Evolutionary conservation across 2,329 filamentous ascomycete genomes (phyloP), one percentile per base, ranked within the genome.

Genomic region (Beauveria australis): DNA sequence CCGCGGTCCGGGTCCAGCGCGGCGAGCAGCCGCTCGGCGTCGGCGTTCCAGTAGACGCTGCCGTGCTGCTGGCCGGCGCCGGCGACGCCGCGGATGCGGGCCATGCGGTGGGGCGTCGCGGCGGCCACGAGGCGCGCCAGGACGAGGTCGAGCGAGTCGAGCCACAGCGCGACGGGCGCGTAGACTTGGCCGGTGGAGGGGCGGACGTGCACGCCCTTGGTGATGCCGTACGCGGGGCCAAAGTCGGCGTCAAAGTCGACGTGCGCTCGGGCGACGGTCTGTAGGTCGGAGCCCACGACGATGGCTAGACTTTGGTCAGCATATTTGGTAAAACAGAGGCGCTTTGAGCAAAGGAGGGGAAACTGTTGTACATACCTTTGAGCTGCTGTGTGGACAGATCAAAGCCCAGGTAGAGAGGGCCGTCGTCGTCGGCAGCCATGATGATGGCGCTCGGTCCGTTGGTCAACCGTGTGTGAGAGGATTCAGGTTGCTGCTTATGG

Each of bases 61-160:
- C 94, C 94, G 74, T 97, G 94, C 79, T 99, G 94, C 82, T 97
- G 95, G 59, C 94, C 92, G 18, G 93, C 92, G 64, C 92, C 94
- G 69, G 90, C 93, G 67, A 99, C 82, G 33, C 91, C 93, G 69
- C 83, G 85, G 64, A 99, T 86, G 56, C 84, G 83, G 57, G 80
- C 75, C 68, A 97, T 88, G 66, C 30, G 92, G 88, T 19, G 19
- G 5, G 70, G 66, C 53, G 72, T 85, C 64, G 97, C 85, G 53
- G 86, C 85, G 47, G 85, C 81, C 66, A 83, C 81, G 64, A 99
- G 80, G 18, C 89, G 86, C 53, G 80, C 76, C 60, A 97, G 81
- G 18, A 97, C 91, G 19, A 93, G 84, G 71, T 97, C 92, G 49
- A 97, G 78, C 24, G 93, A 91, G 74, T 97, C 93, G 63, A 97